A percentile compares a stretch with the other conserved stretches of the same genome.
Evolutionary conservation across 805 yeast genomes (phyloP).

Genomic region (Aciculoconidium aculeatum): DNA sequence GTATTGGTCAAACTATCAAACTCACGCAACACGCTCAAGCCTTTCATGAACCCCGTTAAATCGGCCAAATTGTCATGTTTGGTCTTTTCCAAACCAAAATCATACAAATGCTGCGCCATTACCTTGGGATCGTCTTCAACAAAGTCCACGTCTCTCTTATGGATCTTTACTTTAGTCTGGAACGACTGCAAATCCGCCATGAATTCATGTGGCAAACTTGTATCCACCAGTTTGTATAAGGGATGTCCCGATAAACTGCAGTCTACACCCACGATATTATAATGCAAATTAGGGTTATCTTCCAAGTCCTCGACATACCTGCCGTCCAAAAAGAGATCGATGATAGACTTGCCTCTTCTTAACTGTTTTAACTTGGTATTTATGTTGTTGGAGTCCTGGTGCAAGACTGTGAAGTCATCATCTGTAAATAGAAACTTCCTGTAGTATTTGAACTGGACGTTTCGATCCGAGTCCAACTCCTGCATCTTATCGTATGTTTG

Average conservation of each 20-base stretch:
- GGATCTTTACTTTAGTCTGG: conserved; percentile 21
- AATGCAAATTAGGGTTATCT: conserved; percentile 22
- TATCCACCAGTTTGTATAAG: conserved; percentile 19
- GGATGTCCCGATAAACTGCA: conserved; percentile 35
- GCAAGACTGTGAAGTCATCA: conserved; percentile 16
- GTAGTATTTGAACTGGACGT: conserved; percentile 32
- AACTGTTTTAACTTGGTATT: conserved; percentile 30
- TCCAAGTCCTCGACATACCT: conserved; percentile 5
- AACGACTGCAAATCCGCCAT: conserved; percentile 31
- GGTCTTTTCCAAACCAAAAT: too few species aligned
- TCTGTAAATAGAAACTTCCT: conserved; percentile 27
- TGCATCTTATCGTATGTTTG: conserved; percentile 25
- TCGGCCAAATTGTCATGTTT: too few species aligned
- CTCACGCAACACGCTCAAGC: too few species aligned
- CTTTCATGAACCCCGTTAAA: too few species aligned
- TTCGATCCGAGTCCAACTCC: conserved; percentile 31
- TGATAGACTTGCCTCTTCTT: conserved; percentile 20
- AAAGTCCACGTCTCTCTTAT: conserved; percentile 34
- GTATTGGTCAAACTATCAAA: too few species aligned
- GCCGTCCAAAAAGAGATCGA: conserved; percentile 5
- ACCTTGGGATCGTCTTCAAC: conserved; percentile 12
- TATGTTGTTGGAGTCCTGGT: conserved; percentile 32
- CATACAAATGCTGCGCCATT: too few species aligned
- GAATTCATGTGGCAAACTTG: conserved; percentile 31
- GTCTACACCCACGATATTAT: conserved; percentile 39